Evolutionary conservation across 2,329 filamentous ascomycete species (phyloP).

Genomic region (Cytospora paraplurivora): DNA sequence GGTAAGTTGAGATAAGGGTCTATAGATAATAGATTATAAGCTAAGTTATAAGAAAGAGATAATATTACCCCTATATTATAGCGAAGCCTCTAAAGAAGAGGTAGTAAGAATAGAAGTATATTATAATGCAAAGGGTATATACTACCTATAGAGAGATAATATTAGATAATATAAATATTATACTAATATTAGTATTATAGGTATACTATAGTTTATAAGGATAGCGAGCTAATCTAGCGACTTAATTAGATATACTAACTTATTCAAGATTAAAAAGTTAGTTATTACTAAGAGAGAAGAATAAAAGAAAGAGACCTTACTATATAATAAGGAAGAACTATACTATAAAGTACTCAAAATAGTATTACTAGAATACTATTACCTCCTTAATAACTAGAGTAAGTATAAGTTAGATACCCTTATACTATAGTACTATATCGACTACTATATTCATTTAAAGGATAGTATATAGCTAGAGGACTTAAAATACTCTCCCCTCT

Average conservation of each 20-base stretch:
- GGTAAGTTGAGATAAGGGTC: neutral
- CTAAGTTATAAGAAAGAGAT: neutral
- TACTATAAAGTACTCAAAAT: too few relatives aligned
- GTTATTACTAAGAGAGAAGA: too few relatives aligned
- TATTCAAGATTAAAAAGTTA: neutral
- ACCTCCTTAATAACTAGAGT: neutral
- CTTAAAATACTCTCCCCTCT: neutral
- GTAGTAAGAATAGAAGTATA: neutral
- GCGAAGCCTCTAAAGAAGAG: neutral
- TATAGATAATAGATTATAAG: neutral
- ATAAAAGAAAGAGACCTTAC: too few relatives aligned
- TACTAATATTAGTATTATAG: neutral
- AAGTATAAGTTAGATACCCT: neutral
- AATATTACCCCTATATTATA: neutral
- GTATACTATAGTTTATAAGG: neutral
- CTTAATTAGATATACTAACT: neutral
- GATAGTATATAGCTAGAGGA: neutral
- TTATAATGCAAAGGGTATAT: neutral
- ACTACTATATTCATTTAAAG: neutral
- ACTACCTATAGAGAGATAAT: neutral
- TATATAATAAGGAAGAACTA: too few relatives aligned
- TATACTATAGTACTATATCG: neutral
- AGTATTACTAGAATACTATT: neutral
- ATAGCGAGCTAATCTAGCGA: neutral
- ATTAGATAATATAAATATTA: constrained; percentile 3